Base-by-base conservation (phyloP, 2,329 filamentous ascomycete genomes). In the Neurospora crassa region DNA sequence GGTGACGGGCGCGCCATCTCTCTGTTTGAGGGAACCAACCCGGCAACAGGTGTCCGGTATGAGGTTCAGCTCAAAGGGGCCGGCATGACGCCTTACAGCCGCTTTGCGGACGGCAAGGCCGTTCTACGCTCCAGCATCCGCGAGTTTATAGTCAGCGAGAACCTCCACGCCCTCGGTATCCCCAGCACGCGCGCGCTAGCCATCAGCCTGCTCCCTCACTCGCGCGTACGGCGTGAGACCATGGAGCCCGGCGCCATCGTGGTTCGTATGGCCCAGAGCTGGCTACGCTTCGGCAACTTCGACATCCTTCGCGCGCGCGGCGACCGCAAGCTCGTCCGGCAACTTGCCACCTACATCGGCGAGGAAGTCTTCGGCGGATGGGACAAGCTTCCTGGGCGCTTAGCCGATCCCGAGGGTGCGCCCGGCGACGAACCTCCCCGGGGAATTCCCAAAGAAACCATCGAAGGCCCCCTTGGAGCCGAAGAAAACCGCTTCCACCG, bases 1-100 rank as follows among this genome's bases (percentile, higher is more conserved):
- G 96, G 96, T 59, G 96, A 99, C 79, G 96, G 96, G 45, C 88
- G 96, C 70, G 96, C 94, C 40, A 98, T 99, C 76, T 97, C 93
- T 43, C 85, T 99, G 1, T 98, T 98, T 77, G 96, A 99, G 81
- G 88, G 90, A 34, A 95, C 89, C 5, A 96, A 95, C 78, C 89
- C 91, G 1, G 78, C 80, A 1, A 92, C 91, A 0, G 87, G 87
- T n/a, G 85, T 83, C 43, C 88, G 92, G 37, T 97, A 97, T 79
- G 96, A 99, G 81, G 80, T 98, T 63, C 96, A 98, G 81, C 85
- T 99, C 73, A 99, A 99, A 80, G 96, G 96, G 34, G 96, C 96
- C 18, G 96, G 96, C 5, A 84, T 91, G 77, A 99, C 96, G 4
- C 96, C 96, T 0, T 99, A 99, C 82, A 97, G 93, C 47, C 91